Conservation (phyloP, 2,329 filamentous ascomycete species). For the Fonsecaea pugnacius region DNA sequence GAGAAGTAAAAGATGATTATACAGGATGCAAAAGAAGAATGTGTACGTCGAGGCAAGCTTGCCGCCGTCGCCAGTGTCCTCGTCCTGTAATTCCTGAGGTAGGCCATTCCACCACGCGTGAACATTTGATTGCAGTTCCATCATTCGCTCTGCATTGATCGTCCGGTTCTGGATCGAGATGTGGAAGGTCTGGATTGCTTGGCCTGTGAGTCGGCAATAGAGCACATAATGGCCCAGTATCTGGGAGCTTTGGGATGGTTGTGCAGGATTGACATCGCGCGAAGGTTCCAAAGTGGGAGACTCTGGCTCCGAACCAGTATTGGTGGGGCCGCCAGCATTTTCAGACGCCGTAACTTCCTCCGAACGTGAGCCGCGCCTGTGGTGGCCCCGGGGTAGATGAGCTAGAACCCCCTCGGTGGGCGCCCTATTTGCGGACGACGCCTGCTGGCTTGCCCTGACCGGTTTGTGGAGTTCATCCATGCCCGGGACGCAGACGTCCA, state of each 20-base stretch:
- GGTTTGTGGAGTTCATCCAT: conserved; percentile 19
- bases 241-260: conserved; percentile 5
- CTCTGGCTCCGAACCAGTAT: neutral
- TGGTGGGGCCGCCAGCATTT: neutral
- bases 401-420: conserved; percentile 15
- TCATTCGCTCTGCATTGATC: conserved; percentile 41
- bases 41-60: conserved; percentile 25
- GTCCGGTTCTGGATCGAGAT: conserved; percentile 45
- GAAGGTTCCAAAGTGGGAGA: neutral
- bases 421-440: neutral
- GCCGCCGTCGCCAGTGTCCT: conserved; percentile 15
- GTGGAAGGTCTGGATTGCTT: conserved; percentile 45
- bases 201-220: conserved; percentile 44
- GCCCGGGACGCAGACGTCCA: conserved; percentile 58
- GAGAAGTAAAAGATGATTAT: conserved; percentile 46
- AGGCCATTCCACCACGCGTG: conserved; percentile 48
- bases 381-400: conserved; percentile 16
- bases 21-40: conserved; percentile 45
- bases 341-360: conserved; percentile 1
- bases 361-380: neutral
- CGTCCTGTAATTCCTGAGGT: conserved; percentile 29
- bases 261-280: neutral
- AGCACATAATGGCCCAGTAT: conserved; percentile 44
- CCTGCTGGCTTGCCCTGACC: conserved; percentile 12
- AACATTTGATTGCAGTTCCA: conserved; percentile 45